These are phyloP conservation scores for Neofusicoccum laricinum DNA, from an alignment of 2,329 filamentous ascomycete genomes.

Conservation along the genomic window DNA sequence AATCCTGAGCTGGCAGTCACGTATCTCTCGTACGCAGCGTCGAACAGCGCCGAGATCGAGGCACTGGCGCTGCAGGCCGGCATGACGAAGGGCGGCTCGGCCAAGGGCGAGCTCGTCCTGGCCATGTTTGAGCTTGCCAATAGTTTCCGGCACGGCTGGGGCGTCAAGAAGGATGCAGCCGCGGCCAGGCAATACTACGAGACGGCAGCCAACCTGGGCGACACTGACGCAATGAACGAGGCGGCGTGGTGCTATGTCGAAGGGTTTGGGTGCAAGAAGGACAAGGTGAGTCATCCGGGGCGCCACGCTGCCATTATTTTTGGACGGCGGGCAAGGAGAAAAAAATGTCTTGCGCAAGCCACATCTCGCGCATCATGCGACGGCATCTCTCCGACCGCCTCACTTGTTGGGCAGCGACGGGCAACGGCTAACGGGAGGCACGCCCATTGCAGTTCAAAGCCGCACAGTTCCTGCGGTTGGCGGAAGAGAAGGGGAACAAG, in stretches of 20 bases:
- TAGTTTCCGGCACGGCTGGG: constrained; percentile 93
- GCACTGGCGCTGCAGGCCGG: constrained; percentile 80
- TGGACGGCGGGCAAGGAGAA: background rate
- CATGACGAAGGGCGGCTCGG: constrained; percentile 87
- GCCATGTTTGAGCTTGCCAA: constrained; percentile 95
- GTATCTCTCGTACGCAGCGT: constrained; percentile 84
- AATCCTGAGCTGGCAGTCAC: constrained; percentile 71
- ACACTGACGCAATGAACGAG: constrained; percentile 97
- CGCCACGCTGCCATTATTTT: background rate
- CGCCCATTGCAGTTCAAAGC: constrained; percentile 63
- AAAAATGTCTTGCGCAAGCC: constrained; percentile 14
- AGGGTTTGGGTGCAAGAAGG: constrained; percentile 96
- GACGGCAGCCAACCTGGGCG: constrained; percentile 92
- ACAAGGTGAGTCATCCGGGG: constrained; percentile 73
- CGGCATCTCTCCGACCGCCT: constrained; percentile 27
- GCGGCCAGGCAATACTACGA: constrained; percentile 93
- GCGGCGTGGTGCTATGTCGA: constrained; percentile 93
- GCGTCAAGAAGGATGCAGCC: constrained; percentile 77
- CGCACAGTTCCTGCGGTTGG: constrained; percentile 87
- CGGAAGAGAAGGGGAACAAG: constrained; percentile 85
- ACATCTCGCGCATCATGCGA: background rate
- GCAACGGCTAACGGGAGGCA: constrained; percentile 19
- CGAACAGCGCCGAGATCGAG: constrained; percentile 86
- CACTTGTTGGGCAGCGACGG: constrained; percentile 40
- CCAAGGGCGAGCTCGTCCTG: constrained; percentile 93